These are phyloP conservation scores for Fusarium odoratissimum DNA, from an alignment of 2,329 filamentous ascomycete genomes.

Conservation along the genomic window DNA sequence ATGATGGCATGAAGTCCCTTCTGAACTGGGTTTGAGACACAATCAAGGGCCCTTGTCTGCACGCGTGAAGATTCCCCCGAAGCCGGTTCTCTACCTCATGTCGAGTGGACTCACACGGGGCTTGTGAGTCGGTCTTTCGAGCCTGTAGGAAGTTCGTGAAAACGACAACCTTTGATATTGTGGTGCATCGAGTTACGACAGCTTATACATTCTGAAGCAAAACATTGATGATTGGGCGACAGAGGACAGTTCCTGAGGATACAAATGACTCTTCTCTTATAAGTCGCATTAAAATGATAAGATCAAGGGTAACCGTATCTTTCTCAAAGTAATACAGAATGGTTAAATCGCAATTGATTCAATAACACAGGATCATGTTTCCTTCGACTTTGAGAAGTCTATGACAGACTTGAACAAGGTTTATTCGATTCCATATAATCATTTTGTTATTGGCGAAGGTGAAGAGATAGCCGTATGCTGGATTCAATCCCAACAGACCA, in stretches of 20 bases:
- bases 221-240: not conserved
- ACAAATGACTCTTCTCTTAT: not conserved
- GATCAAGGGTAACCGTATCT: rapidly evolving
- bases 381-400: not conserved
- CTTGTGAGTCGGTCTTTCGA: not conserved
- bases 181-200: too few species aligned
- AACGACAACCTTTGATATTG: too few species aligned
- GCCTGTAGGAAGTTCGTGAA: too few species aligned
- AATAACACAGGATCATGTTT: not conserved
- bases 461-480: not conserved
- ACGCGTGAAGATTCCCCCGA: too few species aligned
- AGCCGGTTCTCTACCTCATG: not conserved
- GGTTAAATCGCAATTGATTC: rapidly evolving
- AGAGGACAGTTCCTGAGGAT: rapidly evolving
- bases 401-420: too few species aligned
- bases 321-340: rapidly evolving
- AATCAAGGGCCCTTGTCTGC: too few species aligned
- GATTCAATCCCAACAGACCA: rapidly evolving
- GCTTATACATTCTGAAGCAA: not conserved
- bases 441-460: rapidly evolving
- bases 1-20: too few species aligned
- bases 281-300: rapidly evolving
- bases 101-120: not conserved
- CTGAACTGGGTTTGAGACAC: too few species aligned
- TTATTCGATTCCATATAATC: too few species aligned